These are phyloP conservation scores for Solioccasus polychromus DNA, from an alignment of 768 basidiomycete species.

Conservation along the genomic window DNA sequence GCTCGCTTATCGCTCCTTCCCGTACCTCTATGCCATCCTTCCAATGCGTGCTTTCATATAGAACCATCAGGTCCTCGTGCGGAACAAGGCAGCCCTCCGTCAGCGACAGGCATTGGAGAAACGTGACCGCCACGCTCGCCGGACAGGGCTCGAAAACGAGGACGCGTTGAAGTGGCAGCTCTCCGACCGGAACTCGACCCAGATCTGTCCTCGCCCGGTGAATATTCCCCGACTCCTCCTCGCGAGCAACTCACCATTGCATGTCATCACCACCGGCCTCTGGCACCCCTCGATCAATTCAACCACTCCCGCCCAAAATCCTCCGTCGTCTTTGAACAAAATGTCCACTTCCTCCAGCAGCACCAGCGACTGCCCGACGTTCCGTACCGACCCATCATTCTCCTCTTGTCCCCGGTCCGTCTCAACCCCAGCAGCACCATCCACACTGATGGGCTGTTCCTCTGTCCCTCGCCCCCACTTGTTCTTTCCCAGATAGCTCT, in stretches of 20 bases:
- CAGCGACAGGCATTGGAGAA: conserved; percentile 62
- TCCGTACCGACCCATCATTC: conserved; percentile 18
- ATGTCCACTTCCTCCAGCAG: conserved; percentile 96
- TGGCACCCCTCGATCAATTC: conserved; percentile 79
- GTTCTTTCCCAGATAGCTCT: conserved; percentile 16
- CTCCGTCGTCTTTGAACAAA: conserved; percentile 79
- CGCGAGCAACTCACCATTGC: conserved; percentile 65
- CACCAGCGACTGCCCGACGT: conserved; percentile 79
- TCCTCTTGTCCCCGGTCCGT: conserved; percentile 1
- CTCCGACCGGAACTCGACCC: conserved; percentile 63
- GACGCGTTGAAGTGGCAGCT: conserved; percentile 75
- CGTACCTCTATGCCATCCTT: conserved; percentile 26
- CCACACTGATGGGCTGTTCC: conserved; percentile 22
- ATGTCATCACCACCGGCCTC: conserved; percentile 90
- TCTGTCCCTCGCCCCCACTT: conserved; percentile 14
- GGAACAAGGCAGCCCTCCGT: conserved; percentile 51
- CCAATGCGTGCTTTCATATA: conserved; percentile 41
- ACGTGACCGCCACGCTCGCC: conserved; percentile 54
- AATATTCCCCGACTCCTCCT: not conserved
- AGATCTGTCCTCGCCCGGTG: conserved; percentile 47
- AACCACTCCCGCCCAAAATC: conserved; percentile 83
- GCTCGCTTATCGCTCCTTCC: conserved; percentile 34
- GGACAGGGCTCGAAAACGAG: conserved; percentile 65
- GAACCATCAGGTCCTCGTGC: conserved; percentile 38
- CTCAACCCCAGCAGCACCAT: conserved; percentile 8